Percentiles rank a stretch among this genome's conserved stretches.
phyloP scores from a whole-genome alignment of 75 land plant species.

The Picea sitchensis region DNA sequence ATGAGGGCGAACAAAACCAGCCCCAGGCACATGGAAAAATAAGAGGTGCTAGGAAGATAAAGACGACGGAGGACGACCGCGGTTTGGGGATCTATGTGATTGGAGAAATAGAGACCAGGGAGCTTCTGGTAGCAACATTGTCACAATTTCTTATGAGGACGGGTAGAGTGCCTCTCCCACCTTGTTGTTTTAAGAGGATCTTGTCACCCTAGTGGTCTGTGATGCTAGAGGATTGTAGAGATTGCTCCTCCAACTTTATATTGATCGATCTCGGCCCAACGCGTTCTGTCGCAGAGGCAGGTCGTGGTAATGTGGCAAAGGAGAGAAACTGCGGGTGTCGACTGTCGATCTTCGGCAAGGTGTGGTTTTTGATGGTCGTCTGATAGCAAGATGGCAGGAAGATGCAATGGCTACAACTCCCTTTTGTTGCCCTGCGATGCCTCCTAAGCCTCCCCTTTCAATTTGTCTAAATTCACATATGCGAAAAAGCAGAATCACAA shows the following conservation, averaged over 20 bases:
- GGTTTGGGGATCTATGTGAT: slow-evolving; percentile 26
- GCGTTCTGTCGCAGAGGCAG: no score
- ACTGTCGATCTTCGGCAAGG: no score
- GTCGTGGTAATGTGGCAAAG: no score
- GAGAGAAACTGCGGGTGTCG: no score
- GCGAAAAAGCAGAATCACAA: no score
- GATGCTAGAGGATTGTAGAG: slow-evolving; percentile 12
- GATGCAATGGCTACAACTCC: no score
- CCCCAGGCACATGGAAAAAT: slow-evolving; percentile 12
- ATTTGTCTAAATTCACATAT: no score
- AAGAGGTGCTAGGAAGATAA: slow-evolving; percentile 9
- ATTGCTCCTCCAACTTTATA: slow-evolving; percentile 15
- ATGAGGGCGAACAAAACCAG: background rate
- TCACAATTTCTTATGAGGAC: slow-evolving; percentile 13
- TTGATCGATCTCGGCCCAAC: no score
- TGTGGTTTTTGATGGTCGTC: no score
- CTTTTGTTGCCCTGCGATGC: no score
- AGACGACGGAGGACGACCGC: slow-evolving; percentile 9
- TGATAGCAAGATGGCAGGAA: no score
- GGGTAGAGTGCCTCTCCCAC: background rate
- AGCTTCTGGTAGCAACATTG: slow-evolving; percentile 29
- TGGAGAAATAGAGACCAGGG: slow-evolving; percentile 17
- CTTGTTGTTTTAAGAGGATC: background rate
- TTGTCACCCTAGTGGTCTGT: background rate
- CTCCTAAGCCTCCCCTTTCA: no score